Evolutionary conservation across 2,329 filamentous ascomycete genomes (phyloP).

Genomic region (Raffaelea arxii): DNA sequence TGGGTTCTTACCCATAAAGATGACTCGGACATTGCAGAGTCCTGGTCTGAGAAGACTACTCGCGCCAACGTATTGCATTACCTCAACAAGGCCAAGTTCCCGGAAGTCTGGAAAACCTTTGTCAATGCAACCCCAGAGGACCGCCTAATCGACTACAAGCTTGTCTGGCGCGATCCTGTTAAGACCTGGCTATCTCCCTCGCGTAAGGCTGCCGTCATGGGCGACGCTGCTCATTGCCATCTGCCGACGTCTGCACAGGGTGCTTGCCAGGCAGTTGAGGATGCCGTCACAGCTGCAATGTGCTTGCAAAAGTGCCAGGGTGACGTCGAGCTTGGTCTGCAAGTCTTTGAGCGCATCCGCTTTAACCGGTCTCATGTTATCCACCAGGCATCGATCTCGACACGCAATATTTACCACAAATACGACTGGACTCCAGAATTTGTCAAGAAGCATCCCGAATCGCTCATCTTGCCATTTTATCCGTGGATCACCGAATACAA

Average conservation of each 20-base stretch:
- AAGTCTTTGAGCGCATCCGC: neutral
- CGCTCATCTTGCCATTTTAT: neutral
- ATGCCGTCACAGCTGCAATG: neutral
- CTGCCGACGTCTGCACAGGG: neutral
- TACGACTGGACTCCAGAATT: neutral
- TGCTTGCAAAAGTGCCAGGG: neutral
- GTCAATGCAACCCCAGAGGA: neutral
- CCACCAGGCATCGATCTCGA: neutral
- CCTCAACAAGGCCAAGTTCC: neutral
- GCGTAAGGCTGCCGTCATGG: neutral
- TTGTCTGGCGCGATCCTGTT: neutral
- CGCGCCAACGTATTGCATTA: neutral
- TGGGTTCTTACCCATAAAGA: constrained; percentile 1
- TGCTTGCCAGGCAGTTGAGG: neutral
- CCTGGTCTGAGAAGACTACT: neutral
- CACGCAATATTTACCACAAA: neutral
- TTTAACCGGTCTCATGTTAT: neutral
- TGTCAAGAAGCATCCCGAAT: neutral
- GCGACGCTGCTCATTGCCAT: constrained; percentile 1
- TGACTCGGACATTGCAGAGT: neutral
- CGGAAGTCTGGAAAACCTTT: neutral
- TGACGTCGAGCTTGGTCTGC: neutral
- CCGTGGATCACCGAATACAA: neutral
- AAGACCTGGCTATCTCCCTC: neutral
- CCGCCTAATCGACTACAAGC: neutral